Base-by-base conservation (phyloP, 495 filamentous ascomycete genomes). In the Xylaria longipes region DNA sequence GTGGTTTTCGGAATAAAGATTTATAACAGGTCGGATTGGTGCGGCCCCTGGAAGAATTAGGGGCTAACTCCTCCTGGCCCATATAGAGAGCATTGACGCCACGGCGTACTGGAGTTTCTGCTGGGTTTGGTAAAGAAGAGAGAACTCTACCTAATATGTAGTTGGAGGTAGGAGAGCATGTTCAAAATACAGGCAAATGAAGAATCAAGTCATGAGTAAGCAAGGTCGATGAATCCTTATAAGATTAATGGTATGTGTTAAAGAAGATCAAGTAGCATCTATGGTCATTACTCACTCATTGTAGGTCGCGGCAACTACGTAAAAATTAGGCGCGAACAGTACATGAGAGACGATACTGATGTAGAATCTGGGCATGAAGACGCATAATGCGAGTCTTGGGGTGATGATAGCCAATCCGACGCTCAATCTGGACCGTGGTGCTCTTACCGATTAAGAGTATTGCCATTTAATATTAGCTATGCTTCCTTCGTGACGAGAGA, bases 51-150 rank as follows among this genome's bases (percentile, higher is more conserved):
- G n/a, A 25, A 50, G 29, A 35, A 50, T 29, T 62, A 48, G 27
- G 54, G 65, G 5, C 15, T 35, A 22, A 11, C 39, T 69, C n/a
- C n/a, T 29, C 56, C 27, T 17, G 56, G 50, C 6, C n/a, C 37
- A 66, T 31, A 52, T n/a, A 67, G 65, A 60, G 66, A 60, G 68
- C 58, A 56, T 64, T 70, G 8, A 31, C 22, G 35, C 17, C 46
- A 54, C 20, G 64, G 64, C 45, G 64, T 50, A 66, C 22, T n/a
- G 57, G 57, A 60, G 57, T 60, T 61, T 57, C 45, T 39, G 11
- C 35, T 43, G 33, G 69, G 58, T 31, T 56, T 57, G 69, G 46
- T 31, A 50, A 65, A 63, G 35, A 31, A 14, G 39, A 64, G 14
- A 56, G 14, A 22, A 58, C 25, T 60, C 27, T 27, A 48, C 54